These are phyloP conservation scores for Potentilla sterilis DNA, from an alignment of 306 rosid species.

Conservation along the genomic window DNA sequence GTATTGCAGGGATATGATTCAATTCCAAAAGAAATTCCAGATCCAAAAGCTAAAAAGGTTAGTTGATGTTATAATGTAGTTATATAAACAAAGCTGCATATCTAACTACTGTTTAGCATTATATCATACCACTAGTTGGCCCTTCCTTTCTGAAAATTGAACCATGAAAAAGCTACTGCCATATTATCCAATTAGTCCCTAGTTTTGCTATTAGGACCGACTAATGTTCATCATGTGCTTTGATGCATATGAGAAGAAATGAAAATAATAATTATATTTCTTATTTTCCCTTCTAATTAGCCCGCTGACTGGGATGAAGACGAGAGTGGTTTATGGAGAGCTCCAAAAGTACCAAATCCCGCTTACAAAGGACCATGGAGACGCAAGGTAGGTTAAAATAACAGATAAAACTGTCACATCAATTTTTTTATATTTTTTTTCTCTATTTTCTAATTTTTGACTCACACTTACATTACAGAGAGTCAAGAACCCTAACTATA, in stretches of 20 bases:
- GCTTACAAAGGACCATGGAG: slow-evolving; percentile 97
- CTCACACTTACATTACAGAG: slow-evolving; percentile 46
- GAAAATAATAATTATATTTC: too few relatives aligned
- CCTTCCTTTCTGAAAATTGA: slow-evolving; percentile 5
- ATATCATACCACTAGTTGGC: background rate
- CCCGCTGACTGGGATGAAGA: slow-evolving; percentile 93
- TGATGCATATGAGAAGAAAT: background rate
- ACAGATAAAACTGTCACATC: slow-evolving; percentile 11
- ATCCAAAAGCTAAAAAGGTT: slow-evolving; percentile 83
- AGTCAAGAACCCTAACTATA: slow-evolving; percentile 94
- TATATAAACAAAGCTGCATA: slow-evolving; percentile 4
- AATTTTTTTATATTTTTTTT: background rate
- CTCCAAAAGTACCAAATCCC: slow-evolving; percentile 86
- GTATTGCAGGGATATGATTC: slow-evolving; percentile 75
- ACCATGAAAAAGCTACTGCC: background rate
- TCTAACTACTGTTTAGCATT: background rate
- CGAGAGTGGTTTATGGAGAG: slow-evolving; percentile 82
- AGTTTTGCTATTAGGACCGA: background rate
- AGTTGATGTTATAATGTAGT: slow-evolving; percentile 14
- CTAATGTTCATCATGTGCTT: slow-evolving; percentile 3
- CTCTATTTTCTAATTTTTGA: slow-evolving; percentile 22
- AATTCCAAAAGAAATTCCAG: slow-evolving; percentile 79
- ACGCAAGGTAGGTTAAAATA: slow-evolving; percentile 58
- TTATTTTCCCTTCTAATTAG: slow-evolving; percentile 38
- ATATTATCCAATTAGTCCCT: background rate